Percentiles rank a stretch among this genome's conserved stretches.
Conservation (phyloP, 805 yeast species). For the Yarrowia phangngaensis region DNA sequence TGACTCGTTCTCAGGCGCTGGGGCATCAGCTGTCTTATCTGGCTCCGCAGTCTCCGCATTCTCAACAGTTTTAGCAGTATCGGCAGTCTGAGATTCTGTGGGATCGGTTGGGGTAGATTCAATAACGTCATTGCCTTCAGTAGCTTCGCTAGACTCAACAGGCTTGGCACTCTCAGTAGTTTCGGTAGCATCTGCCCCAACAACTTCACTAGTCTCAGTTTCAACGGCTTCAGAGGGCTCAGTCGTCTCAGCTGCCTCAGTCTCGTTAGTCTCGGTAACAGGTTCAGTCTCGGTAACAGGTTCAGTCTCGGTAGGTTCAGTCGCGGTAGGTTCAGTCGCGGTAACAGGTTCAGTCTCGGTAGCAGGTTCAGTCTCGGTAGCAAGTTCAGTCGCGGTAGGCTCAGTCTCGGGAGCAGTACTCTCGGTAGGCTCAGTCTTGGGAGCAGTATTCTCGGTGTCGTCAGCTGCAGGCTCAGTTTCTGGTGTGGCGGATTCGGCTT, state of each 20-base stretch:
- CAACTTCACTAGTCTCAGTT: too few relatives aligned
- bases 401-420: background rate
- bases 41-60: conserved; percentile 25
- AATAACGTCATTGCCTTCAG: conserved; percentile 28
- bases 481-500: background rate
- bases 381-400: background rate
- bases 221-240: background rate
- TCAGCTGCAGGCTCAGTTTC: background rate
- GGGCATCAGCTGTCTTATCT: conserved; percentile 18
- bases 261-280: background rate
- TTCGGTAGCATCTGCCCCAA: conserved; percentile 16
- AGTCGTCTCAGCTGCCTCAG: background rate
- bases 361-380: background rate
- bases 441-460: conserved; percentile 6
- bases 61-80: conserved; percentile 27
- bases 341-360: background rate
- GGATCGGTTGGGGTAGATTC: conserved; percentile 31
- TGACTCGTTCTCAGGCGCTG: conserved; percentile 25
- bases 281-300: conserved; percentile 1
- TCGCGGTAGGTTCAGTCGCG: background rate
- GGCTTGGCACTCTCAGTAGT: conserved; percentile 29
- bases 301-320: background rate
- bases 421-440: conserved; percentile 5
- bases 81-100: conserved; percentile 31
- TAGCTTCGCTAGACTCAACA: conserved; percentile 27